Evolutionary conservation across 495 filamentous ascomycete species (phyloP), one percentile per base, ranked within the genome.

Genomic region (Symbiotaphrina buchneri): DNA sequence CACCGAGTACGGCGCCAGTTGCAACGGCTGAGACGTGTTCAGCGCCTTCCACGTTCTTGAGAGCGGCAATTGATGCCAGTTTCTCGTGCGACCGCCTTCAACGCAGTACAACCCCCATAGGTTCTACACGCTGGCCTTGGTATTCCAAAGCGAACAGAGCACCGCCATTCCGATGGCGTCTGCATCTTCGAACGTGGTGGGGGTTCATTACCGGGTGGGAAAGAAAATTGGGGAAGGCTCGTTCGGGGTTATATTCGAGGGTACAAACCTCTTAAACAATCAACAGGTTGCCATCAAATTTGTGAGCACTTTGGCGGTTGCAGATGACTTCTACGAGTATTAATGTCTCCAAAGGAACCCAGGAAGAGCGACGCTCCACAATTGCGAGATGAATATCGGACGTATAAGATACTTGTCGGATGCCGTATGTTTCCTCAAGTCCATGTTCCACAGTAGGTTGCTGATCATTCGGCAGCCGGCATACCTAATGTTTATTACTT

Each of bases 401-500:
- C 87, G 27, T 99, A 99, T 59, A 99, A 95, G 61, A 95, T 99
- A 40, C 64, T 99, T 36, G 87, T 99, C 34, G 90, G 87, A 49
- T 99, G 90, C 57, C 85, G 87, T 97, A 55, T 71, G 85, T 92
- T 36, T 30, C 32, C 27, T 28, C 33, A 28, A 24, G 10, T 32
- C 35, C 32, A 19, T 34, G 21, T 28, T 42, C 24, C 34, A 28
- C 28, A 37, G 30, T 34, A 43, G 39, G 38, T 39, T 39, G 32
- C 44, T 55, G 30, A 54, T 32, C 10, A 35, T 17, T 22, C 5
- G 6, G 7, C 36, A 97, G 87, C 87, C 35, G 87, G 87, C 42
- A 95, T 99, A 41, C 87, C 87, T 44, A 95, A 99, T 71, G 87
- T 99, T 46, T 99, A 99, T 56, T 99, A 99, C 56, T 99, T 95